phyloP scores from a whole-genome alignment of 192 early-diverging fungal genomes.

The Coemansia umbellata region DNA sequence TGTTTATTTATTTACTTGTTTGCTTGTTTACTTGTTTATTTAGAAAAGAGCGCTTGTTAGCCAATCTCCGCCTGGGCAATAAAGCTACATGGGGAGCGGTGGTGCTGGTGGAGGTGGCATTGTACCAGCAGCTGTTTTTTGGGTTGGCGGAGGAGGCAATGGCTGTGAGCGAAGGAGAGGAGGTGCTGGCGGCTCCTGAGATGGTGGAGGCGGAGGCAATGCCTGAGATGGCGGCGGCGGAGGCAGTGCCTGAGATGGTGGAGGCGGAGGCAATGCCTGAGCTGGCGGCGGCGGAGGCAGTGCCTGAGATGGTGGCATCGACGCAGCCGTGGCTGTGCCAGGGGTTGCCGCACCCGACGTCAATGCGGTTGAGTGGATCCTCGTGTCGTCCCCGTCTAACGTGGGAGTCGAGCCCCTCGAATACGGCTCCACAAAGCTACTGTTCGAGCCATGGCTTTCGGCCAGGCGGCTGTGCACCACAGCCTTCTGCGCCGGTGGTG shows the following conservation, averaged over 20 bases:
- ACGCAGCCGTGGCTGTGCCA: neutral
- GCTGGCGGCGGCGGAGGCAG: neutral
- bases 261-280: neutral
- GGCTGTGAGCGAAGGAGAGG: neutral
- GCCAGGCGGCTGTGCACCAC: constrained; percentile 7
- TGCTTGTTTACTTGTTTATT: too few relatives aligned
- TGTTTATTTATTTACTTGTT: too few relatives aligned
- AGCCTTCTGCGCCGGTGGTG: constrained; percentile 18
- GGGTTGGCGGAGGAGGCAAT: neutral
- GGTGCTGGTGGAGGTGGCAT: neutral
- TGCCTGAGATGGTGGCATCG: too few relatives aligned
- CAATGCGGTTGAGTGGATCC: neutral
- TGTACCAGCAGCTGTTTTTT: too few relatives aligned
- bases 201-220: neutral
- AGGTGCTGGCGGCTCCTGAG: neutral
- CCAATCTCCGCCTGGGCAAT: too few relatives aligned
- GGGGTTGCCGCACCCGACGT: neutral
- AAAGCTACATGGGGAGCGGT: neutral
- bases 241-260: neutral
- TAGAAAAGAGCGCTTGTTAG: too few relatives aligned
- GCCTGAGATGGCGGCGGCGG: neutral
- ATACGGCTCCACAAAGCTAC: neutral
- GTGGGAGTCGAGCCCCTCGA: neutral
- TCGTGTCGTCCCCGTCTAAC: neutral
- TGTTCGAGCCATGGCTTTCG: neutral